Conservation (phyloP, 2,329 filamentous ascomycete species). For the Triangularia setosa region DNA sequence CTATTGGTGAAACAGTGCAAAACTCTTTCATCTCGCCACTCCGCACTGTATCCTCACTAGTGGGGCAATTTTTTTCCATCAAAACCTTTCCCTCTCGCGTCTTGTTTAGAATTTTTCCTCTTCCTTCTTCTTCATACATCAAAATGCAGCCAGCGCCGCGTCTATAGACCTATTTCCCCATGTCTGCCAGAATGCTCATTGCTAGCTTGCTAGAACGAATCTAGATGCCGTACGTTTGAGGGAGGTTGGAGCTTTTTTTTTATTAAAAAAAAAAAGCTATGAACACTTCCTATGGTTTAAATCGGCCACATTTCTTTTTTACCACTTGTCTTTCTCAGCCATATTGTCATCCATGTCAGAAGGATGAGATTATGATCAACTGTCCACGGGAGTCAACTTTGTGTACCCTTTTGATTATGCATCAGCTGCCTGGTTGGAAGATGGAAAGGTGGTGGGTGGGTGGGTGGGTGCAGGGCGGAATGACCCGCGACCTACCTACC, state of each 20-base stretch:
- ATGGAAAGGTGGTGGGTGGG: background rate
- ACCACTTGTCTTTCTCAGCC: background rate
- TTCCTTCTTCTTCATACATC: conserved; percentile 20
- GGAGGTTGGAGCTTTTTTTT: conserved; percentile 23
- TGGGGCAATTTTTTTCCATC: background rate
- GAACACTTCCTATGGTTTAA: conserved; percentile 30
- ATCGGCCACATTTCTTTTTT: conserved; percentile 25
- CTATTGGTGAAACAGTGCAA: no score
- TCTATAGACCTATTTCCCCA: conserved; percentile 24
- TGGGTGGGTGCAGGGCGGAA: background rate
- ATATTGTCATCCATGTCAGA: no score
- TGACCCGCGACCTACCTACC: background rate
- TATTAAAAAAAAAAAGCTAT: conserved; percentile 14
- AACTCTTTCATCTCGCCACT: background rate
- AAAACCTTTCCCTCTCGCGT: background rate
- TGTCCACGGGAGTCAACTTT: no score
- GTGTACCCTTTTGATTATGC: background rate
- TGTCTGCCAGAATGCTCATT: conserved; percentile 24
- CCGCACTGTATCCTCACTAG: background rate
- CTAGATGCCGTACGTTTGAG: conserved; percentile 26
- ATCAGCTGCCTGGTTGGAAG: background rate
- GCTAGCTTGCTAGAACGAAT: conserved; percentile 26
- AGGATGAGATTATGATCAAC: no score
- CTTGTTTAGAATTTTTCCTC: conserved; percentile 3
- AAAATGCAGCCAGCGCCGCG: conserved; percentile 25